These are phyloP conservation scores for Dianthus caryophyllus DNA, from an alignment of 148 eudicot species.

Conservation along the genomic window DNA sequence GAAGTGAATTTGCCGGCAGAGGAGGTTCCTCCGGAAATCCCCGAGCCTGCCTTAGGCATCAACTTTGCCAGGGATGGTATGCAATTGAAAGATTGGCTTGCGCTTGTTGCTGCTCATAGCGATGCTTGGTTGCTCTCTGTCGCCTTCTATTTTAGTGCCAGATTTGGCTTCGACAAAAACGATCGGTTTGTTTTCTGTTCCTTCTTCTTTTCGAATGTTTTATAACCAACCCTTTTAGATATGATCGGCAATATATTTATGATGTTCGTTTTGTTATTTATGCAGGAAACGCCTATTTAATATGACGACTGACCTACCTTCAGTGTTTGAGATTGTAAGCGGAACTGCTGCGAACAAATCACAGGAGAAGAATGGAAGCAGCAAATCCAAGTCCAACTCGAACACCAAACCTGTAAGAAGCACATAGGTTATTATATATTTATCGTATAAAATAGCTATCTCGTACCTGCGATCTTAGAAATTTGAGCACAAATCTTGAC, in stretches of 20 bases:
- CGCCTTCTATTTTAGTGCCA: conserved; percentile 69
- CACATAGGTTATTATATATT: too few relatives aligned
- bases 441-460: too few relatives aligned
- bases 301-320: conserved; percentile 57
- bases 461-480: too few relatives aligned
- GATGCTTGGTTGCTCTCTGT: conserved; percentile 74
- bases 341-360: conserved; percentile 42
- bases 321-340: conserved; percentile 50
- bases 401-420: conserved; percentile 27
- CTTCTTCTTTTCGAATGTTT: too few relatives aligned
- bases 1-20: conserved; percentile 76
- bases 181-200: conserved; percentile 44
- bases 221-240: too few relatives aligned
- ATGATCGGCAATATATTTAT: too few relatives aligned
- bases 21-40: conserved; percentile 74
- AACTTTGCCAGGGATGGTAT: conserved; percentile 78
- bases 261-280: too few relatives aligned
- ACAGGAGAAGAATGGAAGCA: conserved; percentile 52
- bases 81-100: conserved; percentile 65
- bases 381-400: conserved; percentile 47
- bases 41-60: conserved; percentile 77
- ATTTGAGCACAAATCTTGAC: not conserved
- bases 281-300: conserved; percentile 60
- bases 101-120: conserved; percentile 70
- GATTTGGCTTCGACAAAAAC: conserved; percentile 61